Conservation (phyloP, 2,329 filamentous ascomycete species). For the Aspergillus quadrilineatus region DNA sequence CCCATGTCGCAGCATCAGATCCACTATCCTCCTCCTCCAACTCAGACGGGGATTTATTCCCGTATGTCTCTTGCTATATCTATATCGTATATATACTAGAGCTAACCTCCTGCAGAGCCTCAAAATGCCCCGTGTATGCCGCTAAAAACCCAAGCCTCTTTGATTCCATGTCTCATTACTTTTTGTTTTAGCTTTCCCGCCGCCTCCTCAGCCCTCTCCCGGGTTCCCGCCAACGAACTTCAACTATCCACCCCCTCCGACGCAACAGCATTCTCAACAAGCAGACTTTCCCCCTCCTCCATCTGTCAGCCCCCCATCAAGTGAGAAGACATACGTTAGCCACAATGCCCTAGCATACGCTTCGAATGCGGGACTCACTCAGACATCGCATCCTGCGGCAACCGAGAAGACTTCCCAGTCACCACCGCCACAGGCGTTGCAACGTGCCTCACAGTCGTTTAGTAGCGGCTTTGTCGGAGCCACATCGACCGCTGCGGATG, state of each 20-base stretch:
- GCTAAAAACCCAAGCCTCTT: no score
- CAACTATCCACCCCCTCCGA: constrained; percentile 27
- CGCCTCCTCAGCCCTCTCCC: constrained; percentile 12
- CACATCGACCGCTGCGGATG: constrained; percentile 63
- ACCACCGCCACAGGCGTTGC: neutral
- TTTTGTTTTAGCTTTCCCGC: constrained; percentile 12
- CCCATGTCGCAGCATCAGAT: no score
- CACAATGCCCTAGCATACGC: neutral
- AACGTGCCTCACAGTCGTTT: neutral
- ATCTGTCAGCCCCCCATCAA: constrained; percentile 19
- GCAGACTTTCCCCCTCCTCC: constrained; percentile 13
- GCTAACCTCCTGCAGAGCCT: no score
- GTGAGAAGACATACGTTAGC: constrained; percentile 1
- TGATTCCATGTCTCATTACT: no score
- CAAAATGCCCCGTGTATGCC: no score
- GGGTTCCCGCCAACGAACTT: constrained; percentile 25
- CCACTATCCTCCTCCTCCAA: no score
- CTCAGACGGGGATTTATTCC: no score
- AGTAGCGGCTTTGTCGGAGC: constrained; percentile 12
- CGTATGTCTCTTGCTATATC: no score
- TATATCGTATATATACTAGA: no score
- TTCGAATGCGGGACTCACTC: neutral
- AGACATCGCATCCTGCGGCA: neutral
- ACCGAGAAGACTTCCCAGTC: no score
- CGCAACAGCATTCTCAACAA: constrained; percentile 18